phyloP scores from a whole-genome alignment of 2,329 filamentous ascomycete genomes.

The Exophiala spinifera region DNA sequence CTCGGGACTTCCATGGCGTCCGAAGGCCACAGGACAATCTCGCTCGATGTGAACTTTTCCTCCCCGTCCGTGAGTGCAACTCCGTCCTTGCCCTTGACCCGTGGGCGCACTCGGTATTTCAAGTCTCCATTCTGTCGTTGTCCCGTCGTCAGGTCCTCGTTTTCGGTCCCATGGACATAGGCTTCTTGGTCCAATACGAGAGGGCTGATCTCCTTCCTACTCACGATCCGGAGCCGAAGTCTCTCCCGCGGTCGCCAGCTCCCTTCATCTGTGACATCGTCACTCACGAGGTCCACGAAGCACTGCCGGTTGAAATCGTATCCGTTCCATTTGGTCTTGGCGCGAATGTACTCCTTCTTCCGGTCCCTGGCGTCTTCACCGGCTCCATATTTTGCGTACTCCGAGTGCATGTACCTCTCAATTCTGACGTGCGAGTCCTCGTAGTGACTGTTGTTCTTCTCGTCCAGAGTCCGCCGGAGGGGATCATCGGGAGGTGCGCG shows the following conservation, averaged over 20 bases:
- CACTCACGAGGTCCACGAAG: slow-evolving; percentile 45
- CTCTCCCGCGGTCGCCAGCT: slow-evolving; percentile 37
- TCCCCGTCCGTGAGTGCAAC: slow-evolving; percentile 36
- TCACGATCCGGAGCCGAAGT: slow-evolving; percentile 42
- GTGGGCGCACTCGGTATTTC: slow-evolving; percentile 30
- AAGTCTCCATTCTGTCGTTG: not conserved
- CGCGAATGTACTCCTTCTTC: slow-evolving; percentile 41
- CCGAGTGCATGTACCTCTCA: slow-evolving; percentile 39
- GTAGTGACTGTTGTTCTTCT: slow-evolving; percentile 29
- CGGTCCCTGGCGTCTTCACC: slow-evolving; percentile 25
- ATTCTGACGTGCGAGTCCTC: slow-evolving; percentile 39
- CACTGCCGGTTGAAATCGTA: slow-evolving; percentile 42
- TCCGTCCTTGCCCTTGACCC: slow-evolving; percentile 31
- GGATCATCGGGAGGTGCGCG: slow-evolving; percentile 17
- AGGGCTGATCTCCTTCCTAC: slow-evolving; percentile 41
- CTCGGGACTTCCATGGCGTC: slow-evolving; percentile 34
- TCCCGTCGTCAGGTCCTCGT: not conserved
- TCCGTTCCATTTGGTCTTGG: slow-evolving; percentile 43
- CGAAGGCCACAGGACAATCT: slow-evolving; percentile 42
- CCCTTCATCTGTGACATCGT: slow-evolving; percentile 32
- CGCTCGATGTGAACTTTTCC: slow-evolving; percentile 39
- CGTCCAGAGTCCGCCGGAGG: slow-evolving; percentile 22
- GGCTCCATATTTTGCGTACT: slow-evolving; percentile 32
- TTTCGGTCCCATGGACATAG: slow-evolving; percentile 26
- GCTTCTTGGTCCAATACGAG: slow-evolving; percentile 33